Evolutionary conservation across 2,329 filamentous ascomycete species (phyloP), one percentile per base, ranked within the genome.

Genomic region (Phoma sp.): DNA sequence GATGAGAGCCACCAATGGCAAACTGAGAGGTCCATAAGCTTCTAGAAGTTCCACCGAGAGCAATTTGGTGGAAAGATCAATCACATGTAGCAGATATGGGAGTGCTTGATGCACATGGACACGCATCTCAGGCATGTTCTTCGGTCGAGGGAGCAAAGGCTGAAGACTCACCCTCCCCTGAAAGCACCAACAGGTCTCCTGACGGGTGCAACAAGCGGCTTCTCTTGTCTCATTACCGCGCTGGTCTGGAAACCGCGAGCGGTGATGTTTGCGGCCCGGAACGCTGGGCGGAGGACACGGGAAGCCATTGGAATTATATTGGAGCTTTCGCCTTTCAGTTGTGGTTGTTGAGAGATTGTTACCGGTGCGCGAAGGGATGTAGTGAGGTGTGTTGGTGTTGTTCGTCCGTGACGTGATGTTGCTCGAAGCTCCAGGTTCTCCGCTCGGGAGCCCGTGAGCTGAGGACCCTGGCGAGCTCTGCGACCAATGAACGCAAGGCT

Each of bases 161-260:
- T 10, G 4, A 8, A 35, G 10, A 80, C 85, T 80, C 75, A 90
- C 88, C 87, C 87, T 80, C 86, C 87, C 70, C 88, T 78, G 71
- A 90, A 90, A 64, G 87, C 87, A 51, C 87, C 87, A 47, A 89
- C 82, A 7, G 88, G 87, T 73, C 85, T 89, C 72, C 80, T 82
- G n/a, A 80, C 77, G 25, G 86, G 74, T 23, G 73, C 74, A 52
- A 67, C 67, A 35, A 77, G 74, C 44, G 58, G 75, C 46, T 51
- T 64, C 24, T 73, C 72, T 49, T 67, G 61, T 51, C 65, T 70
- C 62, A 72, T 40, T 2, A 48, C 62, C 11, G 64, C 61, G 54
- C 67, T 77, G 43, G 76, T 78, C 60, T 78, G 74, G 69, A 79
- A 79, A 70, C 61, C 70, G 66, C 54, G 71, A 57, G 44, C 62